phyloP scores from a whole-genome alignment of 23 red algal genomes.

The Rhodosorus marinus region DNA sequence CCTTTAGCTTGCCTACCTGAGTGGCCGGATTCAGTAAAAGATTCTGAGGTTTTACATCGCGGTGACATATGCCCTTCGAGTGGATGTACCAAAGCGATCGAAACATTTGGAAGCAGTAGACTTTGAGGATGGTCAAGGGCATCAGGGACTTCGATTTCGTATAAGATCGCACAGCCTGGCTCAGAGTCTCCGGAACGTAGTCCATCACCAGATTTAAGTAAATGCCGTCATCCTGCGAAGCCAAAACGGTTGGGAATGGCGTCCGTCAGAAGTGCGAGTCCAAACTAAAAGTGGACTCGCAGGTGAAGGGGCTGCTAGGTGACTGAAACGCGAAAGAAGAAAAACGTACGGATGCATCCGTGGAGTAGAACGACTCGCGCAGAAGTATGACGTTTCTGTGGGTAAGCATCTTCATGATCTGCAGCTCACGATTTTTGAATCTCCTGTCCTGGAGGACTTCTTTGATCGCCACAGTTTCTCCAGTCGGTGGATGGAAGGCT shows the following conservation, averaged over 20 bases:
- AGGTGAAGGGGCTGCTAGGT: slow-evolving; percentile 67
- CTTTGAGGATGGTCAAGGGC: slow-evolving; percentile 71
- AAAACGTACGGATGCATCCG: slow-evolving; percentile 70
- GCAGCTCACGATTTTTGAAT: slow-evolving; percentile 95
- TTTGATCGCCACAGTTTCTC: slow-evolving; percentile 94
- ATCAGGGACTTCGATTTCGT: slow-evolving; percentile 62
- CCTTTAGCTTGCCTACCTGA: slow-evolving; percentile 58
- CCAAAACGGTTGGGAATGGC: no score
- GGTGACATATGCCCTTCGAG: slow-evolving; percentile 58
- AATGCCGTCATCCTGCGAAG: slow-evolving; percentile 78
- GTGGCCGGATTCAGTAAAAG: slow-evolving; percentile 76
- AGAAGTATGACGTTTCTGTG: slow-evolving; percentile 85
- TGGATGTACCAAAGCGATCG: slow-evolving; percentile 80
- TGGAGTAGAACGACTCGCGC: slow-evolving; percentile 95
- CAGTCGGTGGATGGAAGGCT: slow-evolving; percentile 82
- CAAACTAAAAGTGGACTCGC: slow-evolving; percentile 57
- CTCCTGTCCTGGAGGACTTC: slow-evolving; percentile 97
- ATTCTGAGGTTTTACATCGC: slow-evolving; percentile 97
- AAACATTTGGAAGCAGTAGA: slow-evolving; percentile 90
- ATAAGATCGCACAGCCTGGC: slow-evolving; percentile 61
- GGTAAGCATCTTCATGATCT: slow-evolving; percentile 92
- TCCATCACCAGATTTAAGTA: slow-evolving; percentile 94
- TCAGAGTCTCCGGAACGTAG: slow-evolving; percentile 88
- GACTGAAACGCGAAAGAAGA: slow-evolving; percentile 86
- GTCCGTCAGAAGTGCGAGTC: slow-evolving; percentile 45